phyloP scores from a whole-genome alignment of 2,329 filamentous ascomycete genomes.

The Epichloe scottii region DNA sequence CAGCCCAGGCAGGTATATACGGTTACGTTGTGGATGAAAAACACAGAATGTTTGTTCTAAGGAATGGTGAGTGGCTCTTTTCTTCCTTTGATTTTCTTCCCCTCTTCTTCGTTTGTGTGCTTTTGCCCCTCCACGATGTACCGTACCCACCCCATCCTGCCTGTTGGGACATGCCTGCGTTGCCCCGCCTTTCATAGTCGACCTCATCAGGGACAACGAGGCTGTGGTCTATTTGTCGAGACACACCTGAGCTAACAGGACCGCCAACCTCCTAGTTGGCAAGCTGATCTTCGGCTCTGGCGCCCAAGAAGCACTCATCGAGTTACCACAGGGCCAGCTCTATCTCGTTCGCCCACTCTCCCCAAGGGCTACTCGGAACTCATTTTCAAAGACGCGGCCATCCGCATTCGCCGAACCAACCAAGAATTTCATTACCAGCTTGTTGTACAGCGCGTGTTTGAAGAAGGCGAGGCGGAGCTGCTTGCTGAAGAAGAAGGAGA shows the following conservation, averaged over 20 bases:
- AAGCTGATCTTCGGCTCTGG: slow-evolving; percentile 84
- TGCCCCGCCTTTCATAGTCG: background rate
- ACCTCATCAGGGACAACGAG: background rate
- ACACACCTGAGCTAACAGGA: background rate
- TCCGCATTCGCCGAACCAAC: slow-evolving; percentile 81
- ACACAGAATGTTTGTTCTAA: slow-evolving; percentile 28
- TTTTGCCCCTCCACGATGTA: slow-evolving; percentile 4
- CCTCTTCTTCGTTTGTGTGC: background rate
- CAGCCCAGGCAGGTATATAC: background rate
- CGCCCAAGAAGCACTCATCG: slow-evolving; percentile 85
- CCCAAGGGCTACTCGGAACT: slow-evolving; percentile 95
- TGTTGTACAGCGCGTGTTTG: slow-evolving; percentile 89
- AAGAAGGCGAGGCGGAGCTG: slow-evolving; percentile 90
- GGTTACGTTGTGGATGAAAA: background rate
- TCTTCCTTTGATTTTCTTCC: background rate
- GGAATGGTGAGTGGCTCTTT: slow-evolving; percentile 27
- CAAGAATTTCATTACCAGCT: slow-evolving; percentile 97
- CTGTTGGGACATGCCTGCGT: background rate
- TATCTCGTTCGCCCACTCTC: slow-evolving; percentile 93
- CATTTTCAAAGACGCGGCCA: slow-evolving; percentile 94
- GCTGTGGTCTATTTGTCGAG: background rate
- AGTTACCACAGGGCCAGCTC: slow-evolving; percentile 89
- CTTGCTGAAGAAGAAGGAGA: slow-evolving; percentile 81
- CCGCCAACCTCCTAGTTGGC: slow-evolving; percentile 45
- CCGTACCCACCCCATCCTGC: background rate